phyloP scores from a whole-genome alignment of 2,329 filamentous ascomycete genomes.

The Monilinia laxa region DNA sequence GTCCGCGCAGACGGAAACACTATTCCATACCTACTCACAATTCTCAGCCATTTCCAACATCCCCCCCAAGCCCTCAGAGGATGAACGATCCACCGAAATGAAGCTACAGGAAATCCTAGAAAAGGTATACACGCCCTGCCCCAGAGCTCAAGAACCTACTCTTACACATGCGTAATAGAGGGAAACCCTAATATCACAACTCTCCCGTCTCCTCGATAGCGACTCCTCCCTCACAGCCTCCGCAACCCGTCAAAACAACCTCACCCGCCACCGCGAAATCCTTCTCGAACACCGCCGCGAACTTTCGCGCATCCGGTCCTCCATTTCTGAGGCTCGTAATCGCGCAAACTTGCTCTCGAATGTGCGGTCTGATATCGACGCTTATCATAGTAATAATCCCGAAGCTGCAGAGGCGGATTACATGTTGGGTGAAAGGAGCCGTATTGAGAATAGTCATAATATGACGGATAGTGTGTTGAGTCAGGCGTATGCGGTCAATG shows the following conservation, averaged over 20 bases:
- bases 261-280: slow-evolving; percentile 86
- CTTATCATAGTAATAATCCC: slow-evolving; percentile 80
- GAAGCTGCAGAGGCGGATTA: slow-evolving; percentile 88
- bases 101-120: slow-evolving; percentile 83
- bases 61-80: slow-evolving; percentile 77
- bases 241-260: slow-evolving; percentile 95
- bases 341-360: slow-evolving; percentile 87
- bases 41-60: slow-evolving; percentile 79
- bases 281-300: slow-evolving; percentile 84
- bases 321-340: slow-evolving; percentile 76
- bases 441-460: slow-evolving; percentile 85
- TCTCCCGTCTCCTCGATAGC: slow-evolving; percentile 86
- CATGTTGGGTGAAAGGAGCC: slow-evolving; percentile 86
- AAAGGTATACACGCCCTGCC: slow-evolving; percentile 55
- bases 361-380: slow-evolving; percentile 87
- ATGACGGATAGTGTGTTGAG: slow-evolving; percentile 88
- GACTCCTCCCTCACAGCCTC: slow-evolving; percentile 84
- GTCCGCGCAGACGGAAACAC: slow-evolving; percentile 22
- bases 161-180: slow-evolving; percentile 54
- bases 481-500: slow-evolving; percentile 95
- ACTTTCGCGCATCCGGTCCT: slow-evolving; percentile 69
- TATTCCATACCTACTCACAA: slow-evolving; percentile 83
- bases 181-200: slow-evolving; percentile 76
- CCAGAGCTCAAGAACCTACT: background rate
- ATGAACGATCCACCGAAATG: slow-evolving; percentile 75